phyloP scores from a whole-genome alignment of 139 green algal genomes.

The Auxenochlorella protothecoides region DNA sequence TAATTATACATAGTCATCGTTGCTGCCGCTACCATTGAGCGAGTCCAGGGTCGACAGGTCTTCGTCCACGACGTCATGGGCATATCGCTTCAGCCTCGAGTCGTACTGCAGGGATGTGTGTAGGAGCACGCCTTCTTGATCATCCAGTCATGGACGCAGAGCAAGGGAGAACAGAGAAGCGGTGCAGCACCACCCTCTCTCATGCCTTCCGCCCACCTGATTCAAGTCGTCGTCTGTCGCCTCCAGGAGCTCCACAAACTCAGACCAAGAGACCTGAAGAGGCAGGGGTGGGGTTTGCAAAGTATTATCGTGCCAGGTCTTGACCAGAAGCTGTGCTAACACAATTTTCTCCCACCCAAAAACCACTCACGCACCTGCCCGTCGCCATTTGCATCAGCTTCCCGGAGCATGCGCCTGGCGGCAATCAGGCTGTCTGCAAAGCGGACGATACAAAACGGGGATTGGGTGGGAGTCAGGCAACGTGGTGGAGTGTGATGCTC shows the following conservation, averaged over 20 bases:
- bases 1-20: no score
- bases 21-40: no score
- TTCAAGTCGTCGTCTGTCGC: conserved; percentile 17
- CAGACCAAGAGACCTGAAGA: neutral
- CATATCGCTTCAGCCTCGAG: neutral
- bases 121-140: neutral
- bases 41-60: no score
- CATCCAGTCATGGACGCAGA: no score
- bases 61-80: neutral
- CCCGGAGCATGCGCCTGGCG: conserved; percentile 72
- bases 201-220: neutral
- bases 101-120: neutral
- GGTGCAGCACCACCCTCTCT: neutral
- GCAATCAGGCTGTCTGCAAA: conserved; percentile 28
- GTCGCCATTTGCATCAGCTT: conserved; percentile 77
- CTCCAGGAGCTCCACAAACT: conserved; percentile 55
- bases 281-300: neutral
- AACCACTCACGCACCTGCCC: conserved; percentile 47
- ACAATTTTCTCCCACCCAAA: neutral
- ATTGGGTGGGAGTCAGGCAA: neutral
- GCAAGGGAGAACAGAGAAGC: no score
- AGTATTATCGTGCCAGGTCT: neutral
- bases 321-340: no score
- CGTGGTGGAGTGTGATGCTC: neutral
- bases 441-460: neutral